Percentiles rank a stretch among this genome's conserved stretches.
Evolutionary conservation across 164 flowering plant genomes (phyloP).

Genomic region (Piper betle): DNA sequence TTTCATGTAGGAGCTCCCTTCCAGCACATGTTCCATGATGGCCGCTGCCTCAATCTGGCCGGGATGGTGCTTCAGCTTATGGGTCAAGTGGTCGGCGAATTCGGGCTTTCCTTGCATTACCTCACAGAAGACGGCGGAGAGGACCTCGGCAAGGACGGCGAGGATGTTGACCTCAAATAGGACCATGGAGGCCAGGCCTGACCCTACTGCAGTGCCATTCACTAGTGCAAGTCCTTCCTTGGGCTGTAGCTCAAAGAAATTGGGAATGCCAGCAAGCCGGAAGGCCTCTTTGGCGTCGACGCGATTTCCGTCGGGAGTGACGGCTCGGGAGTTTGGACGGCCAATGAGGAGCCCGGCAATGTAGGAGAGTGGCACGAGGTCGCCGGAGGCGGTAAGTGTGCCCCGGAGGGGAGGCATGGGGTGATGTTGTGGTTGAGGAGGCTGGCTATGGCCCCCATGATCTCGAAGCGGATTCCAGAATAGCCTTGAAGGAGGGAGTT

Average conservation of each 20-base stretch:
- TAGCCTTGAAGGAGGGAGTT: slow-evolving; percentile 60
- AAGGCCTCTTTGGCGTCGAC: slow-evolving; percentile 33
- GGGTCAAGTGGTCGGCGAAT: slow-evolving; percentile 49
- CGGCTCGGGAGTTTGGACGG: slow-evolving; percentile 39
- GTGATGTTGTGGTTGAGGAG: slow-evolving; percentile 45
- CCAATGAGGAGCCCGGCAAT: slow-evolving; percentile 63
- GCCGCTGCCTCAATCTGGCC: slow-evolving; percentile 55
- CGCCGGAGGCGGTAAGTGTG: slow-evolving; percentile 49
- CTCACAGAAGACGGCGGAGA: no score
- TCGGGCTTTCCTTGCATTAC: no score
- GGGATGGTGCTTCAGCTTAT: slow-evolving; percentile 53
- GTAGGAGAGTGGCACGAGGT: no score
- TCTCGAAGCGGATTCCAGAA: slow-evolving; percentile 61
- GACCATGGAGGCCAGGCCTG: no score
- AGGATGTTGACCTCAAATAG: no score
- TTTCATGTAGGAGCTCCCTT: no score
- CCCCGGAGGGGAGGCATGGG: slow-evolving; percentile 52
- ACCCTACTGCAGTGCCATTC: slow-evolving; percentile 58
- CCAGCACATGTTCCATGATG: no score
- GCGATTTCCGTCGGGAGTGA: slow-evolving; percentile 29
- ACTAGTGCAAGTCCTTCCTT: no score
- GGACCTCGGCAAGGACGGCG: no score
- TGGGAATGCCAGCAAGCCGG: no score
- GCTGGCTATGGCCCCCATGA: no score
- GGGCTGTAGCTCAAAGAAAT: no score